Evolutionary conservation across 495 filamentous ascomycete genomes (phyloP).

Genomic region (Penicillium diatomitis): DNA sequence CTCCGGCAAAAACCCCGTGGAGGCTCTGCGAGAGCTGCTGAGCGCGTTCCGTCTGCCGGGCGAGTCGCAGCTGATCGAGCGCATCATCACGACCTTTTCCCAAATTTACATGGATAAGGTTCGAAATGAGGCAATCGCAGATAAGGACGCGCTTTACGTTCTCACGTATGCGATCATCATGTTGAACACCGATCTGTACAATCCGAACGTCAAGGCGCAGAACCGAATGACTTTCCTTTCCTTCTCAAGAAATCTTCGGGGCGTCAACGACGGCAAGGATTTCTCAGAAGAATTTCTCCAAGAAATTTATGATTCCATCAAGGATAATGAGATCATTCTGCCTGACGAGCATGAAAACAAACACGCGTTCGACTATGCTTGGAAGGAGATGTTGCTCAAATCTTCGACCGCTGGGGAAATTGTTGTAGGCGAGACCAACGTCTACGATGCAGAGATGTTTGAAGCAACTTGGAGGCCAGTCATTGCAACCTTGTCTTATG

Average conservation of each 20-base stretch:
- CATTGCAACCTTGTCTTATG: conserved; percentile 89
- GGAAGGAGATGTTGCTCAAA: conserved; percentile 89
- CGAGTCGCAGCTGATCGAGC: conserved; percentile 85
- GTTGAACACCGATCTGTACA: conserved; percentile 91
- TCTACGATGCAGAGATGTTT: conserved; percentile 97
- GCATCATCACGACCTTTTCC: conserved; percentile 79
- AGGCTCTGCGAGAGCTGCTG: conserved; percentile 78
- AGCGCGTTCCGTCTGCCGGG: conserved; percentile 92
- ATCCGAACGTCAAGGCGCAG: conserved; percentile 73
- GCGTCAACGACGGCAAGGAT: conserved; percentile 76
- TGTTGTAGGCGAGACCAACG: conserved; percentile 78
- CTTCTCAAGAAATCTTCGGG: conserved; percentile 81
- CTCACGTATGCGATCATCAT: conserved; percentile 95
- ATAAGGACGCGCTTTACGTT: conserved; percentile 84
- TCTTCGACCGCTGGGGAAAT: conserved; percentile 65
- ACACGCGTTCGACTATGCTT: conserved; percentile 92
- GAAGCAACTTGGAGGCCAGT: conserved; percentile 91
- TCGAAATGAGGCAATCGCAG: conserved; percentile 64
- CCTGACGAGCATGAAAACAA: conserved; percentile 96
- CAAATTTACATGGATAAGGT: conserved; percentile 74
- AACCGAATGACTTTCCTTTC: conserved; percentile 73
- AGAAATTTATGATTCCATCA: conserved; percentile 85
- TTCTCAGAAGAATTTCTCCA: conserved; percentile 82
- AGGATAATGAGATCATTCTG: conserved; percentile 86
- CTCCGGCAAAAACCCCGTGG: conserved; percentile 72